Percentiles rank a stretch among this genome's conserved stretches.
phyloP scores from a whole-genome alignment of 2,329 filamentous ascomycete species.

The Drechmeria coniospora region DNA sequence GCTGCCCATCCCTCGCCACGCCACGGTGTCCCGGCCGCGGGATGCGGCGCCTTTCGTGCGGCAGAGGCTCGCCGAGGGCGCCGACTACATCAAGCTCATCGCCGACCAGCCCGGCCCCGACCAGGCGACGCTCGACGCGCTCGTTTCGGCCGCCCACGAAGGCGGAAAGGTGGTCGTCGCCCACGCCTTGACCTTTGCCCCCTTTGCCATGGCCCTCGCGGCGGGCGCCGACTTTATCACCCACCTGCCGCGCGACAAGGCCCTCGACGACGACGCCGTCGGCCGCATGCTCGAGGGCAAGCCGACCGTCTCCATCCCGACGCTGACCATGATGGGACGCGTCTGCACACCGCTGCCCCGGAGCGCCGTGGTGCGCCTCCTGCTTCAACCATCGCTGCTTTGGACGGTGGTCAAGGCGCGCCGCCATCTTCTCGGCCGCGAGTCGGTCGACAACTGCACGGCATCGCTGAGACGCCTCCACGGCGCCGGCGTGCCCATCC shows the following conservation, averaged over 20 bases:
- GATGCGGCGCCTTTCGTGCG: conserved; percentile 1
- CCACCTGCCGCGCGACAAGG: conserved; percentile 12
- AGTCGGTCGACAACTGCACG: not conserved
- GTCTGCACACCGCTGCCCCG: not conserved
- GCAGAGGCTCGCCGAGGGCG: not conserved
- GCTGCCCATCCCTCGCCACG: not conserved
- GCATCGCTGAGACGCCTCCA: conserved; percentile 8
- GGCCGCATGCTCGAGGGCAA: conserved; percentile 6
- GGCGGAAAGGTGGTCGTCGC: conserved; percentile 10
- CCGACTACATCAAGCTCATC: conserved; percentile 14
- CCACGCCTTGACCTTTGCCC: conserved; percentile 10
- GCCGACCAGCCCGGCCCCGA: conserved; percentile 8
- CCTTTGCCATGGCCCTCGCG: conserved; percentile 10
- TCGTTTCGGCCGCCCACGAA: conserved; percentile 9
- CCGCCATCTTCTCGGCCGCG: not conserved
- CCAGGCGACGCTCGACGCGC: conserved; percentile 9
- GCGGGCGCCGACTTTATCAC: conserved; percentile 14
- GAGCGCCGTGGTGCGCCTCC: conserved; percentile 2
- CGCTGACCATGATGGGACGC: conserved; percentile 6
- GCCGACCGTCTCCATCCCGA: conserved; percentile 11
- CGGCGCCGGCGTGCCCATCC: conserved; percentile 13
- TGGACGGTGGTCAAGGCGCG: not conserved
- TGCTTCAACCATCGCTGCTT: conserved; percentile 8
- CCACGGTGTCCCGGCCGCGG: not conserved
- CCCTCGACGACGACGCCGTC: conserved; percentile 8